Conservation (phyloP, 352 stramenopile species). For the Phytopythium cucurbitacearum region DNA sequence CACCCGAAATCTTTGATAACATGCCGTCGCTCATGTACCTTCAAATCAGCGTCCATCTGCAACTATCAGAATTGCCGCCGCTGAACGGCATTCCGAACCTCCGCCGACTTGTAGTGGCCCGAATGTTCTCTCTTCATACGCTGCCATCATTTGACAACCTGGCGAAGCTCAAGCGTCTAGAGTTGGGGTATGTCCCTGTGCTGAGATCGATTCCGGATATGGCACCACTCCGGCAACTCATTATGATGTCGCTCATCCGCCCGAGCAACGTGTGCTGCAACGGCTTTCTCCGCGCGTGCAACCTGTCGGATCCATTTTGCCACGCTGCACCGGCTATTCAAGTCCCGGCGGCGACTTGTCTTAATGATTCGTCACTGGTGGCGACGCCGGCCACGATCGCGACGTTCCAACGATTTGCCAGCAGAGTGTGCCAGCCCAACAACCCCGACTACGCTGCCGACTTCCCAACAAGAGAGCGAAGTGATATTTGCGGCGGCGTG, state of each 20-base stretch:
- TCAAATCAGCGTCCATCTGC: conserved; percentile 20
- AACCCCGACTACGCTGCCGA: conserved; percentile 16
- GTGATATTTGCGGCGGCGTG: conserved; percentile 14
- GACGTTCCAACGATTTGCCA: conserved; percentile 5
- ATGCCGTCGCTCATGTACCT: conserved; percentile 32
- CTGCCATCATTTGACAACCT: conserved; percentile 22
- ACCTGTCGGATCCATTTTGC: conserved; percentile 17
- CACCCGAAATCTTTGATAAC: conserved; percentile 18
- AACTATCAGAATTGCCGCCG: conserved; percentile 16
- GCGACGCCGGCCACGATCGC: conserved; percentile 10
- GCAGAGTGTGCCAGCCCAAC: conserved; percentile 10
- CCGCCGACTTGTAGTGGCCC: conserved; percentile 23
- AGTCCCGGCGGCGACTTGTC: conserved; percentile 11
- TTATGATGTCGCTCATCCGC: conserved; percentile 12
- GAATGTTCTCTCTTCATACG: conserved; percentile 7
- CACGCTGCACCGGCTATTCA: conserved; percentile 2
- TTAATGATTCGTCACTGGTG: conserved; percentile 5
- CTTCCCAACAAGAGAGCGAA: conserved; percentile 12
- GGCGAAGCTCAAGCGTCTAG: conserved; percentile 15
- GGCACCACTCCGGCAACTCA: conserved; percentile 7
- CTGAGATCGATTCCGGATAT: conserved; percentile 22
- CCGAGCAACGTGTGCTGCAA: conserved; percentile 29
- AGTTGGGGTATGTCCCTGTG: conserved; percentile 12
- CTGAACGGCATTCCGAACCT: conserved; percentile 27
- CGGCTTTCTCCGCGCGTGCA: conserved; percentile 20